Percentiles rank a stretch among this genome's conserved stretches.
Conservation (phyloP, 2,329 filamentous ascomycete species). For the Aspergillus sojae region DNA sequence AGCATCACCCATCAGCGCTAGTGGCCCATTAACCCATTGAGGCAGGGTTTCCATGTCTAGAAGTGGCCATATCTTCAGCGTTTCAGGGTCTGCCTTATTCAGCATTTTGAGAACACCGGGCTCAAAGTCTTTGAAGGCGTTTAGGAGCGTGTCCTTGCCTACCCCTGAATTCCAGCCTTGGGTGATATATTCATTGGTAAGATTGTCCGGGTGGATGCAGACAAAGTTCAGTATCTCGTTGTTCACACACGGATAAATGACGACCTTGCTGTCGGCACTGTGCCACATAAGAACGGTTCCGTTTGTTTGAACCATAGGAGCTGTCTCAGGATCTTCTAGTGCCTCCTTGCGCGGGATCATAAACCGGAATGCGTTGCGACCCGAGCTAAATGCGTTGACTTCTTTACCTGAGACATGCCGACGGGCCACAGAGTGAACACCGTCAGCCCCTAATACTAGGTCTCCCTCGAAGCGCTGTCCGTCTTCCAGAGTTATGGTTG, state of each 20-base stretch:
- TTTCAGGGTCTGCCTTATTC: constrained; percentile 46
- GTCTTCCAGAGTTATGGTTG: constrained; percentile 49
- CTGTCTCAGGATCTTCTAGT: constrained; percentile 43
- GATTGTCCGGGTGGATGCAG: constrained; percentile 51
- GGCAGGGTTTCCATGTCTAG: constrained; percentile 64
- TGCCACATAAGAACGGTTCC: constrained; percentile 51
- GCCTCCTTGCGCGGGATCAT: constrained; percentile 52
- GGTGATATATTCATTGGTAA: constrained; percentile 42
- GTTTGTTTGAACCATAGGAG: constrained; percentile 38
- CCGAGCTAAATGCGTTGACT: constrained; percentile 48
- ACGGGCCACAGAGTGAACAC: constrained; percentile 46
- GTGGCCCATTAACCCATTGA: constrained; percentile 55
- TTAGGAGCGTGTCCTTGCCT: constrained; percentile 27
- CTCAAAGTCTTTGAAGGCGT: constrained; percentile 45
- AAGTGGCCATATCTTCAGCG: constrained; percentile 61
- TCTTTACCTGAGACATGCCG: constrained; percentile 31
- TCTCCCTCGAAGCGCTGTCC: constrained; percentile 51
- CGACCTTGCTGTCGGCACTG: constrained; percentile 46
- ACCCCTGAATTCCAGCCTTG: constrained; percentile 36
- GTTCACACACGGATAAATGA: constrained; percentile 52
- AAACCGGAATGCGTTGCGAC: constrained; percentile 62
- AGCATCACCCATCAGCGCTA: constrained; percentile 67
- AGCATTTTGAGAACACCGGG: constrained; percentile 39
- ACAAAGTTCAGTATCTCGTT: constrained; percentile 56
- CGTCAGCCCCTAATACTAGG: constrained; percentile 59